Base-by-base conservation (phyloP, 164 flowering plant species). In the Buxus sempervirens region DNA sequence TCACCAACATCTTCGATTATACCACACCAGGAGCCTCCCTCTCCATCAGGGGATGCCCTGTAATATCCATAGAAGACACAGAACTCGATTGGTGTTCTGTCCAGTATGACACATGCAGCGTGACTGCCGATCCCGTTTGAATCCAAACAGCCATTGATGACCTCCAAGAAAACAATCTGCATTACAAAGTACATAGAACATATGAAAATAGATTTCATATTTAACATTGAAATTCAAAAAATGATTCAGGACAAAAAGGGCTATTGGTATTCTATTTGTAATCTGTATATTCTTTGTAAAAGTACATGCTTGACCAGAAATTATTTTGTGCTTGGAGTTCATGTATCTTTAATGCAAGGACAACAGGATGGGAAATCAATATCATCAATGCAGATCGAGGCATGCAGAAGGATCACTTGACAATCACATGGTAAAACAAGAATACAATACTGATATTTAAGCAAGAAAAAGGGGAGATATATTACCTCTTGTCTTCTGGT, bases 11-110 rank as follows among this genome's bases (percentile, higher is more conserved):
- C 72, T 65, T 74, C 66, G 38, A 58, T 32, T 70, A 67, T 61
- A 72, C 73, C 71, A 72, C 71, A 76, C 70, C 54, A 59, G 74
- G 58, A 73, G 68, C 73, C 65, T 65, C 79, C 80, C 75, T 70
- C 72, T 74, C 78, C 81, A 25, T 69, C 63, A 64, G 72, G 81
- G 71, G 69, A 75, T 70, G 38, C 66, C 70, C 74, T 9, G 51
- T 60, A 48, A 45, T 62, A 42, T 24, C n/a, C 15, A 48, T 26
- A 58, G 49, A 49, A 54, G 68, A 54, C 41, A 42, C 61, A 58
- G 53, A 53, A 56, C 56, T 65, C 57, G 5, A 60, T 60, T 61
- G 64, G 54, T 57, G 60, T 12, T 38, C 6, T 15, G 38, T 58
- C 61, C 38, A 16, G n/a, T 58, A 58, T 58, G 61, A 25, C 26